These are phyloP conservation scores for Paracoccidioides brasiliensis DNA, from an alignment of 2,329 filamentous ascomycete species.

Conservation along the genomic window DNA sequence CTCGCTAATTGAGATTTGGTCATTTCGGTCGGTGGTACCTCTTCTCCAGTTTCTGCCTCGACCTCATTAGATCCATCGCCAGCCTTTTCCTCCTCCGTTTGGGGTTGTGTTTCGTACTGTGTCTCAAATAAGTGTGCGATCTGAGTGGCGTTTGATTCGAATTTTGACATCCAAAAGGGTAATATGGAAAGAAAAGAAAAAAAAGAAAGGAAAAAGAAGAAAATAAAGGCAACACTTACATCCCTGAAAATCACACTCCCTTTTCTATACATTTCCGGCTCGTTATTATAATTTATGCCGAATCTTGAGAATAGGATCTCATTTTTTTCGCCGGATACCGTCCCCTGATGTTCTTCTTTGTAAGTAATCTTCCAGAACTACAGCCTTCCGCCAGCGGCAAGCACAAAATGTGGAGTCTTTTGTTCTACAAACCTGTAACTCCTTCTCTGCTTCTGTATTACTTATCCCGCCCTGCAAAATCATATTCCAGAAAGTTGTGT, in stretches of 20 bases:
- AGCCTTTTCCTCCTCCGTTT: slow-evolving; percentile 27
- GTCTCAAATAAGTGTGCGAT: not conserved
- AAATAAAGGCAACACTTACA: slow-evolving; percentile 37
- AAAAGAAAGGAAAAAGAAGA: not conserved
- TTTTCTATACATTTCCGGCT: slow-evolving; percentile 83
- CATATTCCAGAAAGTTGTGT: slow-evolving; percentile 89
- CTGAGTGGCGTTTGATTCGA: not conserved
- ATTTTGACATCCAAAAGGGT: not conserved
- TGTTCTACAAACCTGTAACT: slow-evolving; percentile 48
- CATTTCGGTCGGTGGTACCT: slow-evolving; percentile 35
- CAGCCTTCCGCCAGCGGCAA: not conserved
- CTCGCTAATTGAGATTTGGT: slow-evolving; percentile 76
- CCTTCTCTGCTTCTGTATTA: slow-evolving; percentile 65
- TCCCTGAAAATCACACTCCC: slow-evolving; percentile 82
- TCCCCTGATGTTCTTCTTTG: slow-evolving; percentile 45
- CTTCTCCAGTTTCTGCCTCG: slow-evolving; percentile 26
- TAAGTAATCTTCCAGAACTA: slow-evolving; percentile 12
- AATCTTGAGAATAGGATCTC: slow-evolving; percentile 86
- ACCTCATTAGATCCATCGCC: slow-evolving; percentile 32
- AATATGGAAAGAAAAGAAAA: not conserved
- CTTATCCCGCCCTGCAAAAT: slow-evolving; percentile 65
- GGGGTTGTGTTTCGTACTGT: slow-evolving; percentile 59
- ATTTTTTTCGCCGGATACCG: slow-evolving; percentile 77
- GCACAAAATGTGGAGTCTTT: not conserved
- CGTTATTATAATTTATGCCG: slow-evolving; percentile 94